Conservation (phyloP, 768 basidiomycete species). For the Mrakia frigida region DNA sequence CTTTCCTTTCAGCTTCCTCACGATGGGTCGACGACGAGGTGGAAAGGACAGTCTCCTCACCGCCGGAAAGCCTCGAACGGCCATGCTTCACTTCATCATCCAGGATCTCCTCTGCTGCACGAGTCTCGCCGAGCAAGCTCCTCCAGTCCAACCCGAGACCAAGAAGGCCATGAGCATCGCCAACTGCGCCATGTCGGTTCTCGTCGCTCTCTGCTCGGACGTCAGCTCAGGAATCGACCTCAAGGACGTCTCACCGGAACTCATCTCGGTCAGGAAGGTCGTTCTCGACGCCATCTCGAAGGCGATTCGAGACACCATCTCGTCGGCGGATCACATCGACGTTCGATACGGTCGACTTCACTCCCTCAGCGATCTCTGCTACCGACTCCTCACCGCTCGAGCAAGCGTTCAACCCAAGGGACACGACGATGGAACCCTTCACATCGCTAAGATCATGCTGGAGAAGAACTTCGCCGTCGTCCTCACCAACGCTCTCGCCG, state of each 20-base stretch:
- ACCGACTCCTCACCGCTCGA: slow-evolving; percentile 77
- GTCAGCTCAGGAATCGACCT: slow-evolving; percentile 58
- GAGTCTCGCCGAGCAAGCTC: slow-evolving; percentile 29
- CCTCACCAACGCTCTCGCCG: slow-evolving; percentile 78
- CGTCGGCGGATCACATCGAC: slow-evolving; percentile 56
- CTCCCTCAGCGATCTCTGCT: slow-evolving; percentile 78
- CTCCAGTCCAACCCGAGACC: slow-evolving; percentile 31
- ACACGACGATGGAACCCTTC: slow-evolving; percentile 71
- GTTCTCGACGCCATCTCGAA: slow-evolving; percentile 84
- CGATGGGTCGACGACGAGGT: slow-evolving; percentile 30
- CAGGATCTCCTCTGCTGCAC: slow-evolving; percentile 32
- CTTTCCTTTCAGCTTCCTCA: slow-evolving; percentile 27
- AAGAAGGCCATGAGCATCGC: slow-evolving; percentile 42
- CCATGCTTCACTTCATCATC: slow-evolving; percentile 31
- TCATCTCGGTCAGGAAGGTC: slow-evolving; percentile 84
- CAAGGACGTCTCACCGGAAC: slow-evolving; percentile 66
- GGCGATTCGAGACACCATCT: slow-evolving; percentile 70
- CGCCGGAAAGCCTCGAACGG: slow-evolving; percentile 22
- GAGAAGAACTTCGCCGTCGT: slow-evolving; percentile 93
- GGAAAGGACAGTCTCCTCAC: slow-evolving; percentile 21
- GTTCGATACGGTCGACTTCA: slow-evolving; percentile 80
- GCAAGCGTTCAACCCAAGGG: slow-evolving; percentile 48
- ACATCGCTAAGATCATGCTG: slow-evolving; percentile 94
- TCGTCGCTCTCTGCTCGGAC: slow-evolving; percentile 92
- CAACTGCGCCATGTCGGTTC: slow-evolving; percentile 57